phyloP scores from a whole-genome alignment of 805 yeast genomes.

The Torulaspora gathmanii region DNA sequence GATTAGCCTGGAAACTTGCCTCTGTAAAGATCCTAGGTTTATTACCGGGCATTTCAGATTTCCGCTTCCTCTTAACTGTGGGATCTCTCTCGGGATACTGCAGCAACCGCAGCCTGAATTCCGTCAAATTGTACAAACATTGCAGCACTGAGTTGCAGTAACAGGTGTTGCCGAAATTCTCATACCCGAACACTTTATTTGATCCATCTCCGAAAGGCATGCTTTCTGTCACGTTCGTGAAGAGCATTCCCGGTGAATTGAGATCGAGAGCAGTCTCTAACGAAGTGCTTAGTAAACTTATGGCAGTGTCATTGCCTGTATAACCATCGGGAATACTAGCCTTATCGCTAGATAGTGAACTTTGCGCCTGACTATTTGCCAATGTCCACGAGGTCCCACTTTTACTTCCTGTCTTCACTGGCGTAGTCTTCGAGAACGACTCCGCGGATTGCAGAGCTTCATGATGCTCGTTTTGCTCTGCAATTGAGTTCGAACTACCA shows the following conservation, averaged over 20 bases:
- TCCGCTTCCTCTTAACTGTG: conserved; percentile 35
- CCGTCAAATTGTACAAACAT: conserved; percentile 69
- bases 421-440: conserved; percentile 9
- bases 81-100: conserved; percentile 43
- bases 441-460: conserved; percentile 2
- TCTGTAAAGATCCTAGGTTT: conserved; percentile 35
- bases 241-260: conserved; percentile 7
- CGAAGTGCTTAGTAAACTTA: conserved; percentile 12
- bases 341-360: conserved; percentile 3
- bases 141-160: conserved; percentile 92
- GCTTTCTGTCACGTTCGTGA: conserved; percentile 9
- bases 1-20: conserved; percentile 23
- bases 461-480: not conserved
- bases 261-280: conserved; percentile 12
- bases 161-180: conserved; percentile 87
- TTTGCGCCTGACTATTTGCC: conserved; percentile 1
- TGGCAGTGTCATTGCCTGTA: conserved; percentile 10
- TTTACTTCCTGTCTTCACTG: conserved; percentile 5
- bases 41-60: conserved; percentile 39
- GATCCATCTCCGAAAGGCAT: conserved; percentile 64
- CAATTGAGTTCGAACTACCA: not conserved
- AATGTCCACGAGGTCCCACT: conserved; percentile 4
- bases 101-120: conserved; percentile 57
- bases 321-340: conserved; percentile 2
- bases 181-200: conserved; percentile 70